Base-by-base conservation (phyloP, 1,284 basidiomycete species). In the Ustilago xerochloae region DNA sequence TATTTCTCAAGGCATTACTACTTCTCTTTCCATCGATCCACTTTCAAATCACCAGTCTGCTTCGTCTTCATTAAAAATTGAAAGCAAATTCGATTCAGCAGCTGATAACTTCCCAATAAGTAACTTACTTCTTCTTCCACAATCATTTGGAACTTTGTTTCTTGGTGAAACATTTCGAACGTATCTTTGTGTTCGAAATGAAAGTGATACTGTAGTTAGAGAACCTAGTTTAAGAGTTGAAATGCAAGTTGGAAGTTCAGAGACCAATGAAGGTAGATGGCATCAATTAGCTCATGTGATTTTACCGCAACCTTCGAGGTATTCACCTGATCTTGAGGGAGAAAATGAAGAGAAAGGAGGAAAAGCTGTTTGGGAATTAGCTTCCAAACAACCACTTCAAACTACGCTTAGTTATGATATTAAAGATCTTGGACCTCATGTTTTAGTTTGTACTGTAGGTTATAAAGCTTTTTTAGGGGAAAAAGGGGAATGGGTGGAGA, bases 131-230 rank as follows among this genome's bases (percentile, higher is more conserved):
- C 50, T 61, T 0, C 62, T 79, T 4, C 77, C 74, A 39, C 65
- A 60, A 33, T 69, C 77, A 1, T 81, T 81, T 28, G 80, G 80
- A 4, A 73, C 64, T 15, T 68, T 80, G n/a, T 75, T 48, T 16
- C 73, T 81, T 16, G 80, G 83, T 20, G 81, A 84, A 52, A 80
- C 78, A 6, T 83, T 84, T 55, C 69, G 71, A 20, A 77, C 78
- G 5, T 66, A 83, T 39, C 71, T 84, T 4, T 80, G 78, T 29
- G 77, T 82, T 12, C 75, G 79, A 16, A 84, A 84, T 54, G 83
- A 84, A 43, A 50, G 43, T 6, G 8, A 39, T 6, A 16, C 62
- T 6, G 51, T 60, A 1, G 74, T 83, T 0, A 60, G 67, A 15
- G 64, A 73, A 6, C 72, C 77, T 0, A 48, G 52, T 15, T 64